Base-by-base conservation (phyloP, 768 basidiomycete genomes). In the Rhizopogon salebrosus region DNA sequence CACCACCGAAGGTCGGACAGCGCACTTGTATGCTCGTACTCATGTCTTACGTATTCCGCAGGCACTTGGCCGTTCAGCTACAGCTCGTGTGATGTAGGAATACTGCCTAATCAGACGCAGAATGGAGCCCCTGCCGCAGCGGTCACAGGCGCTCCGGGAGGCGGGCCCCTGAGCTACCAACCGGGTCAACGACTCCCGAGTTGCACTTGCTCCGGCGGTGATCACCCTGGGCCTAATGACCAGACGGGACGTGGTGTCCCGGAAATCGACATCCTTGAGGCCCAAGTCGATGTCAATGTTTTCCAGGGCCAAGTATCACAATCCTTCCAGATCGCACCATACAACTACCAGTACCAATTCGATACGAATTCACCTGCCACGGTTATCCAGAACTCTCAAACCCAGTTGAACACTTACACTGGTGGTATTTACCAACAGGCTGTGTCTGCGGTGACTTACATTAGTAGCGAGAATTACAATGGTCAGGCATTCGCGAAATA, bases 181-280 rank as follows among this genome's bases (percentile, higher is more conserved):
- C 90, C 92, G 3, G 95, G 95, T 0, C 95, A 98, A 64, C 80
- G 87, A 41, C 66, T 91, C 14, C 90, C 90, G 1, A 80, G 92
- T 1, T 98, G 95, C 68, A 95, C 93, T 2, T 98, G 95, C 65
- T 70, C 86, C 0, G 84, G 82, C 11, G 80, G 82, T 26, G 90
- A 92, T 59, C 95, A 98, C 64, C 95, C 95, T 2, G 95, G 95
- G 10, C 95, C 95, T 3, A 75, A 61, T 36, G 75, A 77, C 50
- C 76, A 68, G 26, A 72, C 71, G 14, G 85, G 85, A 18, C 83
- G 95, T 48, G 83, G 83, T 29, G 90, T 87, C 1, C 95, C 95
- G 1, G 95, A 98, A 73, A 92, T 98, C 60, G 95, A 98, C 68
- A 77, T 98, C 54, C 64, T 95, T 53, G 95, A 98, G 73, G 84